phyloP scores from a whole-genome alignment of 179 eudicot species.

The Beta macrorhiza region DNA sequence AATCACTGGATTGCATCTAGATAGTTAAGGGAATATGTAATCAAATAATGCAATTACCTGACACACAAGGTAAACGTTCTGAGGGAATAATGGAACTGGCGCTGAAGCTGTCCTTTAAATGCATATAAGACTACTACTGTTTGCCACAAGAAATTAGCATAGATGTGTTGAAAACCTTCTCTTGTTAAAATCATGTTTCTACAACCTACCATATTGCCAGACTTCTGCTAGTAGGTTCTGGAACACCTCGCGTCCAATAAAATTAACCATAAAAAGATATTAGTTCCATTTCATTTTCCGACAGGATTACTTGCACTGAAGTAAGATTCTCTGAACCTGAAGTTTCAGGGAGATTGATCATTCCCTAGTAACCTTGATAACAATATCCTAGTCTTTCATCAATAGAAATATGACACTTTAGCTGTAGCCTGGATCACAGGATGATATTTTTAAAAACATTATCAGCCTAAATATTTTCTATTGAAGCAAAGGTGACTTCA shows the following conservation, averaged over 20 bases:
- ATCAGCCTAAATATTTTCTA: neutral
- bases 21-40: neutral
- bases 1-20: neutral
- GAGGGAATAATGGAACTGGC: neutral
- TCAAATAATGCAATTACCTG: neutral
- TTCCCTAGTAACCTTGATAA: neutral
- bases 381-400: too few relatives aligned
- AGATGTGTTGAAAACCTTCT: neutral
- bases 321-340: neutral
- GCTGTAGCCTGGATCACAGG: neutral
- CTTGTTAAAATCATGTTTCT: neutral
- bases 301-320: neutral
- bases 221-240: neutral
- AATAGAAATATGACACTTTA: neutral
- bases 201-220: too few relatives aligned
- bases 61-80: too few relatives aligned
- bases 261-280: neutral
- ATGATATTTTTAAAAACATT: neutral
- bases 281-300: neutral
- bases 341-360: neutral
- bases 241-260: neutral
- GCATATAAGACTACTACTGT: neutral
- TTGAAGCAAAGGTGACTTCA: too few relatives aligned
- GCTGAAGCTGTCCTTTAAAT: neutral
- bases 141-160: neutral